phyloP scores from a whole-genome alignment of 169 alveolate species.

The Plasmodium fragile region DNA sequence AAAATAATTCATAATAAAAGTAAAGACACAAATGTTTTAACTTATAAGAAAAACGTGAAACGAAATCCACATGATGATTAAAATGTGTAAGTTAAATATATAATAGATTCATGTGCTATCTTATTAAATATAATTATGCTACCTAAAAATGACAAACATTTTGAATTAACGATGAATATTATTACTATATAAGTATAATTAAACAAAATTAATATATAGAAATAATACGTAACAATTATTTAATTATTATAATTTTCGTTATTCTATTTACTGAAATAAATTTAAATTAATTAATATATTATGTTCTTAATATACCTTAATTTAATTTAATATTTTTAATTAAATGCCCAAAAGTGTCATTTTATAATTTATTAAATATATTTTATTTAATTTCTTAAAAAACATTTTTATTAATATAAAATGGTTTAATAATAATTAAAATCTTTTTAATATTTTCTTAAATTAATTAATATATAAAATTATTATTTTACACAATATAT shows the following conservation, averaged over 20 bases:
- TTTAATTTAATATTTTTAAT: not conserved
- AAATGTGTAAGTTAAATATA: not conserved
- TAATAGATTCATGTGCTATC: not conserved
- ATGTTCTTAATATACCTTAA: not conserved
- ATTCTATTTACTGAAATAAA: not conserved
- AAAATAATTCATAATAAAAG: not conserved
- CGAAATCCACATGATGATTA: not conserved
- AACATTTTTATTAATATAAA: not conserved
- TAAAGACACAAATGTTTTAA: not conserved
- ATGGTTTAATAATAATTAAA: not conserved
- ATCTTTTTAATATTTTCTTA: not conserved
- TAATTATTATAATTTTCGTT: not conserved
- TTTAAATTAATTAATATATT: not conserved
- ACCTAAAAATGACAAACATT: not conserved
- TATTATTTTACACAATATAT: not conserved
- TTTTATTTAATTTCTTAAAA: not conserved
- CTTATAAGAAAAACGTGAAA: not conserved
- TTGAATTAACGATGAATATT: not conserved
- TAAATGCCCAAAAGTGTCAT: not conserved
- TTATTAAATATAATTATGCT: not conserved
- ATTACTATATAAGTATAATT: not conserved
- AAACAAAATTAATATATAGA: not conserved
- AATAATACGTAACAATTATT: not conserved
- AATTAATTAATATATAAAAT: not conserved
- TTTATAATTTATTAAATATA: not conserved